Evolutionary conservation across 1,139 yeast genomes (phyloP), one percentile per base, ranked within the genome.

Genomic region (Taphrina deformans): DNA sequence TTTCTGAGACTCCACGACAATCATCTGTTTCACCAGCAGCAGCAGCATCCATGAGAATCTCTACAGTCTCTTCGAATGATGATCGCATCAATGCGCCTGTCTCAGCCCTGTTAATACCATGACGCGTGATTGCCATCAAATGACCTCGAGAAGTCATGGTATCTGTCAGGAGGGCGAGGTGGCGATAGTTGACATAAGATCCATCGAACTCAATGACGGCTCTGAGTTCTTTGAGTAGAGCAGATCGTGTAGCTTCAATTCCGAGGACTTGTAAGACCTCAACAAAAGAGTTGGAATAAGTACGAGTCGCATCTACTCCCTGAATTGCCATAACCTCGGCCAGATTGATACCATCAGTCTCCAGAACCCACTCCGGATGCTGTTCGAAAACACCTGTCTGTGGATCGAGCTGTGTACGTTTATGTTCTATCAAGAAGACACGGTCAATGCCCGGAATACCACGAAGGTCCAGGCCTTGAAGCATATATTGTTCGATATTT

Each of bases 11-110:
- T 82, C 99, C 99, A 72, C 92, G 89, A 78, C 99, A 95, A 72
- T 93, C 98, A 79, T 95, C 99, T 69, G 93, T 80, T 75, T 95
- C 99, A 23, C 99, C 99, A 50, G 96, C 85, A 2, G 98, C 96
- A 75, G 97, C 99, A 44, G 99, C 99, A 74, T 95, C 99, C 72
- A 95, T 85, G 75, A 95, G 80, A 74, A 95, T 93, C 79, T 95
- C 99, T 48, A 93, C 99, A 1, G 99, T 95, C 78, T 95, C 99
- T 80, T 95, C 99, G 80, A 95, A 95, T 62, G 99, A 93, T 81
- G 97, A 93, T 79, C 99, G 86, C 99, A 95, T 95, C 75, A 95
- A 83, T 0, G 99, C 99, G 79, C 99, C 99, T 38, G 99, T 95
- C 71, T 93, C 97, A 41, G 96, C 89, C 79, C 99, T 87, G 77